phyloP scores from a whole-genome alignment of 352 stramenopile genomes.

The Phytophthora litchii region DNA sequence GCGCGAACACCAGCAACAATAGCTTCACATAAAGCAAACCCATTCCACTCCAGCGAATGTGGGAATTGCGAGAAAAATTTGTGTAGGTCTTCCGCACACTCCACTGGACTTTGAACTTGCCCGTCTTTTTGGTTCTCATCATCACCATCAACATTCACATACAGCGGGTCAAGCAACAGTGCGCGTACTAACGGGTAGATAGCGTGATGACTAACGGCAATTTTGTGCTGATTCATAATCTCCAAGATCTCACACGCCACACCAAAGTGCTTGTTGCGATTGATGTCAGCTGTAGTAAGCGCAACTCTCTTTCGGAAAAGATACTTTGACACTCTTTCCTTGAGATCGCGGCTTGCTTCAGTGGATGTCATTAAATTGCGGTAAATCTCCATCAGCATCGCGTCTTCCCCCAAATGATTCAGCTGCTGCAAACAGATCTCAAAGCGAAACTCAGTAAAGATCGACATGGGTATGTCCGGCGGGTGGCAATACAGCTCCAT shows the following conservation, averaged over 20 bases:
- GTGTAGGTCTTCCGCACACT: slow-evolving; percentile 44
- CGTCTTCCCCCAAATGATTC: slow-evolving; percentile 44
- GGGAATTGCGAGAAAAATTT: slow-evolving; percentile 56
- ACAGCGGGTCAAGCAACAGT: slow-evolving; percentile 37
- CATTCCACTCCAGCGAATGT: slow-evolving; percentile 65
- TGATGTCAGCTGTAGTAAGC: slow-evolving; percentile 39
- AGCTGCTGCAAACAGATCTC: slow-evolving; percentile 72
- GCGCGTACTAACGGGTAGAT: slow-evolving; percentile 52
- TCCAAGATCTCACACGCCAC: slow-evolving; percentile 52
- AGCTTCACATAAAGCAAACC: slow-evolving; percentile 68
- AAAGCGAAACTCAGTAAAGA: slow-evolving; percentile 66
- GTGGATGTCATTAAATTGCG: slow-evolving; percentile 48
- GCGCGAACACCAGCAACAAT: slow-evolving; percentile 57
- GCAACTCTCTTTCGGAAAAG: slow-evolving; percentile 57
- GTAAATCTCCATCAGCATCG: slow-evolving; percentile 66
- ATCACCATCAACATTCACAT: slow-evolving; percentile 21
- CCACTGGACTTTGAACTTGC: slow-evolving; percentile 11
- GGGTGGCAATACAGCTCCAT: slow-evolving; percentile 70
- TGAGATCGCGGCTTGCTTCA: slow-evolving; percentile 44
- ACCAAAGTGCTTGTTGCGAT: slow-evolving; percentile 38
- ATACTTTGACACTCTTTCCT: slow-evolving; percentile 68
- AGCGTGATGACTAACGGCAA: slow-evolving; percentile 52
- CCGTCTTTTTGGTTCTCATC: slow-evolving; percentile 7
- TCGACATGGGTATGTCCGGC: slow-evolving; percentile 40
- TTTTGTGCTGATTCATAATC: slow-evolving; percentile 64